These are phyloP conservation scores for Hypsizygus marmoreus DNA, from an alignment of 768 basidiomycete genomes.

Conservation along the genomic window DNA sequence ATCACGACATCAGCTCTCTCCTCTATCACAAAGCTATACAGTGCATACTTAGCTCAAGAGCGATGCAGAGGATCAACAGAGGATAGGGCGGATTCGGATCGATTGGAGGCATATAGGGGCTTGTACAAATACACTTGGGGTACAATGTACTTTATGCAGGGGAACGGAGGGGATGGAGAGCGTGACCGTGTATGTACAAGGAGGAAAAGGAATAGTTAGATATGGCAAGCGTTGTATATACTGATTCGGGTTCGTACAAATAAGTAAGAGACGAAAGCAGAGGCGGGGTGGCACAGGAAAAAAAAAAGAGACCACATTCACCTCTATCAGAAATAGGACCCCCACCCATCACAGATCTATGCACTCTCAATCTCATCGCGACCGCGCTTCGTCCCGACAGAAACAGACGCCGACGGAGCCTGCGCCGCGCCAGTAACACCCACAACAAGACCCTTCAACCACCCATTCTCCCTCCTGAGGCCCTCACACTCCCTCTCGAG, in stretches of 20 bases:
- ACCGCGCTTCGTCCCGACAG: conserved; percentile 20
- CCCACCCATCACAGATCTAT: no score
- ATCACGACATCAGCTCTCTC: no score
- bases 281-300: neutral
- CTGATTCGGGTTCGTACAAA: conserved; percentile 8
- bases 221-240: neutral
- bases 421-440: conserved; percentile 78
- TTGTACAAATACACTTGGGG: conserved; percentile 8
- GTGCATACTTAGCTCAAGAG: no score
- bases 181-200: conserved; percentile 4
- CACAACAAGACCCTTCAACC: conserved; percentile 89
- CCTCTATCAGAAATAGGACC: no score
- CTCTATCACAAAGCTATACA: no score
- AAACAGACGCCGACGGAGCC: conserved; percentile 28
- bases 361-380: conserved; percentile 19
- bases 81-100: no score
- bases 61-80: no score
- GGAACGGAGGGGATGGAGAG: neutral
- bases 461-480: conserved; percentile 86
- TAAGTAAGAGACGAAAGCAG: conserved; percentile 2
- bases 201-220: neutral
- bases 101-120: neutral
- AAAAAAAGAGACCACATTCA: neutral
- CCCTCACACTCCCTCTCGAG: conserved; percentile 92
- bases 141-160: neutral